Evolutionary conservation across 345 rosid species (phyloP), one percentile per base, ranked within the genome.

Genomic region (Populus ilicifolia): DNA sequence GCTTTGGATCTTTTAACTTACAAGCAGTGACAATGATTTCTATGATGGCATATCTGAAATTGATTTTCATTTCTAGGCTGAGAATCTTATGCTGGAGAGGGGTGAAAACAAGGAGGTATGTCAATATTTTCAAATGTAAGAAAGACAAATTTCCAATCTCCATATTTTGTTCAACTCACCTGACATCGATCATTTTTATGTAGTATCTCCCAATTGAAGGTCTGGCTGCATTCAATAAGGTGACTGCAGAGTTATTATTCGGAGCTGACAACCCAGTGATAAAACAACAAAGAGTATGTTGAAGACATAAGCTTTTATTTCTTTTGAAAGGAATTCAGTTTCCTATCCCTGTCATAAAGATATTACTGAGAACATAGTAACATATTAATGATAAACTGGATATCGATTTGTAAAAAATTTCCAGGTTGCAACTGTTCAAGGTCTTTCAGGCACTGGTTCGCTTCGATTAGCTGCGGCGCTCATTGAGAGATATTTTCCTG

Each of bases 131-230:
- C 75, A 52, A 59, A 23, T 85, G 1, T 79, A 30, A 75, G 2
- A 5, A 20, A 76, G 61, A 65, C 20, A 14, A 70, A 2, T 38
- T 61, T 20, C 20, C 66, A 43, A 56, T 56, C 50, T 48, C 67
- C n/a, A 54, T 4, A 35, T 21, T 66, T 4, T 18, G 44, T 41
- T 21, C 84, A n/a, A 21, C 75, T 78, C 0, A 74, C 52, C 17
- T 0, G n/a, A 30, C 27, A 69, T 80, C 78, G 27, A 70, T 79
- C 78, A 27, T 63, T 23, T 73, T 56, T 70, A n/a, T 89, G 81
- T 85, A 96, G 99, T 96, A 96, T 85, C 96, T 96, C 6, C 92
- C 99, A 21, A 96, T 96, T n/a, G 98, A 96, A 84, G 99, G 99
- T n/a, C 79, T 96, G 88, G 97, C 91, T 5, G 89, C 94, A 72